These are phyloP conservation scores for Candolleomyces aberdarensis DNA, from an alignment of 768 basidiomycete genomes.

Conservation along the genomic window DNA sequence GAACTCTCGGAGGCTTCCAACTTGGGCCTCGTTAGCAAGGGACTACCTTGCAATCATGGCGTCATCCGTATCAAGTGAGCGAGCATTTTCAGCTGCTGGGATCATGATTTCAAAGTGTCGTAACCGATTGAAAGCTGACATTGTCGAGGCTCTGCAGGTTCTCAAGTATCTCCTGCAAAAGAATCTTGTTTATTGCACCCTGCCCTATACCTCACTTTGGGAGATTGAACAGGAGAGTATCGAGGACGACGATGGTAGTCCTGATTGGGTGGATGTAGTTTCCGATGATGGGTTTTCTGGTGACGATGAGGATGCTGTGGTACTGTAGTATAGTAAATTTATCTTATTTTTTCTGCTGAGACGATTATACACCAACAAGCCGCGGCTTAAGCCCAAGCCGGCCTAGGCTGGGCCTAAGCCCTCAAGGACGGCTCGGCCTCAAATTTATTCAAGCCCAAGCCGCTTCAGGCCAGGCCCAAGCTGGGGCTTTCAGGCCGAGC, in stretches of 20 bases:
- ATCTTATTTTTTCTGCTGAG: background rate
- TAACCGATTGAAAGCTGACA: constrained; percentile 29
- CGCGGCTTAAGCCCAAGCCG: background rate
- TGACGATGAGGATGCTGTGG: background rate
- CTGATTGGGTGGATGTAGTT: background rate
- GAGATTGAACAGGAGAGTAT: constrained; percentile 4
- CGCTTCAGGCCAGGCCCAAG: background rate
- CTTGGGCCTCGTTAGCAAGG: constrained; percentile 33
- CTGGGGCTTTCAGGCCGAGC: background rate
- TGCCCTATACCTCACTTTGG: constrained; percentile 15
- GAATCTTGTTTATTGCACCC: background rate
- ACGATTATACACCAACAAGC: background rate
- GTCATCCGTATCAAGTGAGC: constrained; percentile 34
- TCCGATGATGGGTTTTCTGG: background rate
- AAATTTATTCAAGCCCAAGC: background rate
- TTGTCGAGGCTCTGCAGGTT: constrained; percentile 29
- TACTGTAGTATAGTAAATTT: background rate
- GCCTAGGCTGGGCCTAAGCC: background rate
- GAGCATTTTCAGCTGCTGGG: constrained; percentile 37
- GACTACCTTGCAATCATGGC: constrained; percentile 39
- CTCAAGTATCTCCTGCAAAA: constrained; percentile 16
- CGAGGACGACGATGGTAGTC: background rate
- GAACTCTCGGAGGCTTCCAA: constrained; percentile 16
- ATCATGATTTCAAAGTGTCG: constrained; percentile 34
- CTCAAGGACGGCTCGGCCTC: too few relatives aligned